Base-by-base conservation (phyloP, 139 green algal genomes). In the Chlorella sp. region DNA sequence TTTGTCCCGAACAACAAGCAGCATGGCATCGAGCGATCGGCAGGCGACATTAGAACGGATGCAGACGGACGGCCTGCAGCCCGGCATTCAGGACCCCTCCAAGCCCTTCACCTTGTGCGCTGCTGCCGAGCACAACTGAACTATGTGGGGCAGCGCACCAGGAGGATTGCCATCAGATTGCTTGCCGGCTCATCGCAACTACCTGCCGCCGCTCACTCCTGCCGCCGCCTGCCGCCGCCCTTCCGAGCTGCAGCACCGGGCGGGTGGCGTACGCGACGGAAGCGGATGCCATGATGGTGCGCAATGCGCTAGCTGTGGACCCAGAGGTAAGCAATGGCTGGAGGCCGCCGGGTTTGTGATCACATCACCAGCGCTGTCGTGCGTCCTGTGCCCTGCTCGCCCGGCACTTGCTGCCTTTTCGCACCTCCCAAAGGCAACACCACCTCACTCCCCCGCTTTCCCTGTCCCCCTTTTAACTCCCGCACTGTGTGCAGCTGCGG, bases 71-170 rank as follows among this genome's bases (percentile, higher is more conserved):
- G 64, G 83, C 64, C 32, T 88, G 39, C 84, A 88, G 30, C 68
- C 84, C 1, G 68, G 84, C 66, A 64, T 88, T 21, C 84, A 64
- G 30, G 84, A 88, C 66, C n/a, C 78, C 7, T 53, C 84, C 57
- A 93, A 93, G 81, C 90, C 90, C 1, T 93, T 79, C 80, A 92
- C 86, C 7, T 93, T 89, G 89, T 91, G 83, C 76, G 89, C 28
- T 0, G 19, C 39, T 26, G 16, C 26, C 18, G 37, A 22, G 24
- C 22, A 71, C 11, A 2, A 71, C 24, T 71, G 21, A 71, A 9
- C 75, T 16, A 30, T 24, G 16, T 7, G 32, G 15, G 77, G 22
- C 36, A 39, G 71, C 11, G 2, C 1, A 3, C 28, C 71, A 80
- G 79, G 21, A 37, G 64, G 53, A 32, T 78, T 28, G 36, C 24